phyloP scores from a whole-genome alignment of 345 rosid species.

The Salix dunnii region DNA sequence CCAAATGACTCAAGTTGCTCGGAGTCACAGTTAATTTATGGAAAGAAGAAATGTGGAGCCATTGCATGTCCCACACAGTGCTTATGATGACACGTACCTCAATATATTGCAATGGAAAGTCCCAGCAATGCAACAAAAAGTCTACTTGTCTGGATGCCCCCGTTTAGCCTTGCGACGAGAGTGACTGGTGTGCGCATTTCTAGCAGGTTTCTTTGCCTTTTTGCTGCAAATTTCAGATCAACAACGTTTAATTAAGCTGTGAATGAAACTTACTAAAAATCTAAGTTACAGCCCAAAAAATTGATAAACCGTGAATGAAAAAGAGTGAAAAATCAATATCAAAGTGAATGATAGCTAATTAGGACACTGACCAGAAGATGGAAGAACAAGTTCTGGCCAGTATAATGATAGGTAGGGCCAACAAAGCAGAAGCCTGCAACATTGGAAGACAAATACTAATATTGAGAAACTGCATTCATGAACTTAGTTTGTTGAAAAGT shows the following conservation, averaged over 20 bases:
- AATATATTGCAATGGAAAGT: not conserved
- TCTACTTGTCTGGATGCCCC: slow-evolving; percentile 65
- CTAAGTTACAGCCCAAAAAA: not conserved
- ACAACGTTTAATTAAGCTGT: not conserved
- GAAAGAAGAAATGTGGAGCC: not conserved
- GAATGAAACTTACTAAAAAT: slow-evolving; percentile 4
- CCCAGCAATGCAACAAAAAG: not conserved
- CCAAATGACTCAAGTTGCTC: not conserved
- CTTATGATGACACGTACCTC: slow-evolving; percentile 12
- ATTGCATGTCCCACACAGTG: not conserved
- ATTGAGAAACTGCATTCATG: not conserved
- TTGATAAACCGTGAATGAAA: not conserved
- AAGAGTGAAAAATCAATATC: not conserved
- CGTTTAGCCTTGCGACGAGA: slow-evolving; percentile 67
- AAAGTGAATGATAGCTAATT: not conserved
- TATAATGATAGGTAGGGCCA: slow-evolving; percentile 64
- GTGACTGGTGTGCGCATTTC: slow-evolving; percentile 41
- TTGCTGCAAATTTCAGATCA: slow-evolving; percentile 39
- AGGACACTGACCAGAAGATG: slow-evolving; percentile 54
- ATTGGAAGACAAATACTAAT: slow-evolving; percentile 10
- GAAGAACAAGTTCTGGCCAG: slow-evolving; percentile 45
- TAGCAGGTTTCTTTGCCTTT: slow-evolving; percentile 47
- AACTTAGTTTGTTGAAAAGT: not conserved
- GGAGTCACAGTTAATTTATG: not conserved
- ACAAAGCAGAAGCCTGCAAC: slow-evolving; percentile 77